Evolutionary conservation across 2,329 filamentous ascomycete species (phyloP).

Genomic region (Botryotinia narcissicola): DNA sequence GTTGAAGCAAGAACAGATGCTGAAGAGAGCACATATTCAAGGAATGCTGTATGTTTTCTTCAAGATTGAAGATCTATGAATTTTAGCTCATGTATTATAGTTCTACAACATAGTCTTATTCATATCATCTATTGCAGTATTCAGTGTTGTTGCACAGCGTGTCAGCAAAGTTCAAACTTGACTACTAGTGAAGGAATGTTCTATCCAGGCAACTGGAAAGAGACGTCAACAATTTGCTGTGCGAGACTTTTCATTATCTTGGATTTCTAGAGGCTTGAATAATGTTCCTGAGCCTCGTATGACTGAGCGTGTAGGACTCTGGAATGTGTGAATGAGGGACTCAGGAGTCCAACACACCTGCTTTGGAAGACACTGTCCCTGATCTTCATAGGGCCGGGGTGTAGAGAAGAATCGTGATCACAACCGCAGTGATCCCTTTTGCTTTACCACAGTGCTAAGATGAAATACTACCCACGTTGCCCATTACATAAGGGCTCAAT

Average conservation of each 20-base stretch:
- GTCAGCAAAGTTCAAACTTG: constrained; percentile 46
- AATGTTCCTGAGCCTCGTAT: not conserved
- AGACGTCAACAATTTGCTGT: not conserved
- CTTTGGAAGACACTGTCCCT: constrained; percentile 2
- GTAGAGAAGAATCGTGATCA: not conserved
- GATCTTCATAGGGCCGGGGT: not conserved
- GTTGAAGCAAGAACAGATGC: constrained; percentile 90
- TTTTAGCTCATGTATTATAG: constrained; percentile 46
- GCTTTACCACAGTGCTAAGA: not conserved
- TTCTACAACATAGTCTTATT: constrained; percentile 98
- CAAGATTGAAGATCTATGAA: constrained; percentile 15
- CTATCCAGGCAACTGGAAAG: not conserved
- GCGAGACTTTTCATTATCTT: not conserved
- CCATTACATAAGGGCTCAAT: not conserved
- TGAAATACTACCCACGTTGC: not conserved
- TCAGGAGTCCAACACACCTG: not conserved
- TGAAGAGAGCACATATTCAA: constrained; percentile 91
- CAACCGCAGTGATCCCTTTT: not conserved
- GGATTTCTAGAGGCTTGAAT: not conserved
- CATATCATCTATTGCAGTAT: constrained; percentile 92
- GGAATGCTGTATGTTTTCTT: constrained; percentile 71
- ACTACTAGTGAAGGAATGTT: constrained; percentile 13
- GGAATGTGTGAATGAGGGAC: not conserved
- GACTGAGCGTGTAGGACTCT: not conserved
- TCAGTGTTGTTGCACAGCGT: constrained; percentile 88